Evolutionary conservation across 2,329 filamentous ascomycete species (phyloP).

Genomic region (Xylariaceae sp.): DNA sequence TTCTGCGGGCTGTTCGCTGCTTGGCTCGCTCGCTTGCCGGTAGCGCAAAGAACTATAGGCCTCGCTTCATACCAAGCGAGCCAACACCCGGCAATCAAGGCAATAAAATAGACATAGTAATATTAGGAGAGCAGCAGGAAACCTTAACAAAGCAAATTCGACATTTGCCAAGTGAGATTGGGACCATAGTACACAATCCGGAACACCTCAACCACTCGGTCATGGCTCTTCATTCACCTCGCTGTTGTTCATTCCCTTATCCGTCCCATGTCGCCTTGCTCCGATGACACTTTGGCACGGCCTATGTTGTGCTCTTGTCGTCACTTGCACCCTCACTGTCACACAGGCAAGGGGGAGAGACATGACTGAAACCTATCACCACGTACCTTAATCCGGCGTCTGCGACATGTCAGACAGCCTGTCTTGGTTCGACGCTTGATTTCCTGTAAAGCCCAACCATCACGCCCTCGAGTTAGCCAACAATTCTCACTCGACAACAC

Average conservation of each 20-base stretch:
- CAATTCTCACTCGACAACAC: too few relatives aligned
- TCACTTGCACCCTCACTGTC: not conserved
- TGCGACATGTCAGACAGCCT: slow-evolving; percentile 59
- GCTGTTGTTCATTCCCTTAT: slow-evolving; percentile 6
- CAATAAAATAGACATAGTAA: too few relatives aligned
- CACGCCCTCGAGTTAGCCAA: slow-evolving; percentile 4
- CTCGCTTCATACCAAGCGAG: slow-evolving; percentile 33
- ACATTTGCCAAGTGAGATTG: too few relatives aligned
- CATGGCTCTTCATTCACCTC: slow-evolving; percentile 1
- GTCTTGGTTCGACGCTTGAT: slow-evolving; percentile 62
- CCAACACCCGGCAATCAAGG: slow-evolving; percentile 23
- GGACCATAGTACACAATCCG: too few relatives aligned
- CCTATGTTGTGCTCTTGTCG: not conserved
- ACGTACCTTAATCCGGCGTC: slow-evolving; percentile 60
- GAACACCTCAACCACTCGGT: too few relatives aligned
- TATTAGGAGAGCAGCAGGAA: too few relatives aligned
- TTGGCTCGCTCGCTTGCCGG: slow-evolving; percentile 33
- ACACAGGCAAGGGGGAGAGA: slow-evolving; percentile 1
- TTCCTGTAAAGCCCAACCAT: slow-evolving; percentile 40
- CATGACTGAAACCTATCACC: slow-evolving; percentile 6
- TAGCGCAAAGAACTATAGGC: slow-evolving; percentile 27
- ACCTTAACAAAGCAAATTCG: too few relatives aligned
- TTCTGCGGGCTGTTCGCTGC: slow-evolving; percentile 11
- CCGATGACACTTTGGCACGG: not conserved
- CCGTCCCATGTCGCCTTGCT: not conserved